Evolutionary conservation across 371 early-diverging fungal genomes (phyloP).

Genomic region (Batkoa obscura): DNA sequence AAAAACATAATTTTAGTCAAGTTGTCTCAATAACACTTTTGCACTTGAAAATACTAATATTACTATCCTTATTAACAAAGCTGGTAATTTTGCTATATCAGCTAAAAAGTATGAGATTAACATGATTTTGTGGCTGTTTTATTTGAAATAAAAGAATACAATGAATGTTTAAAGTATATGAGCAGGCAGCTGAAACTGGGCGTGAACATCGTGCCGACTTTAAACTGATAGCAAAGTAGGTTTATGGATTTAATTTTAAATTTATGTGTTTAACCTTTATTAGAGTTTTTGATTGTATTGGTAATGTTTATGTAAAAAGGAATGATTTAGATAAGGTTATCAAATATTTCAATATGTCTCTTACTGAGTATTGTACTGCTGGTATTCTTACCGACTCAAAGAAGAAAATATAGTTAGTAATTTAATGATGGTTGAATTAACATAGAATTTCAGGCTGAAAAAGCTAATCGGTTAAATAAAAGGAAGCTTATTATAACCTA

Average conservation of each 20-base stretch:
- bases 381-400: slow-evolving; percentile 79
- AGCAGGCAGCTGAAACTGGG: slow-evolving; percentile 81
- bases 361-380: slow-evolving; percentile 88
- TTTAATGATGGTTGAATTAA: background rate
- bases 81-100: slow-evolving; percentile 19
- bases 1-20: slow-evolving; percentile 79
- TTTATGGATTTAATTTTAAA: background rate
- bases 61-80: slow-evolving; percentile 86
- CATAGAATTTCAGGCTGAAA: slow-evolving; percentile 30
- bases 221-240: slow-evolving; percentile 78
- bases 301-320: slow-evolving; percentile 66
- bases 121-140: slow-evolving; percentile 41
- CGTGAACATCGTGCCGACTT: slow-evolving; percentile 82
- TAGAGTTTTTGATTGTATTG: slow-evolving; percentile 79
- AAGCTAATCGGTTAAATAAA: slow-evolving; percentile 52
- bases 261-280: slow-evolving; percentile 1
- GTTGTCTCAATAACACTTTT: slow-evolving; percentile 91
- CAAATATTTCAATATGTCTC: slow-evolving; percentile 76
- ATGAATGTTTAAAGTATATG: slow-evolving; percentile 78
- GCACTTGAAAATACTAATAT: slow-evolving; percentile 73
- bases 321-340: slow-evolving; percentile 70
- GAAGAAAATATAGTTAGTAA: slow-evolving; percentile 17
- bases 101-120: background rate
- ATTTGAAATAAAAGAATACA: slow-evolving; percentile 80
- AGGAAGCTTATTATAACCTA: slow-evolving; percentile 70